Evolutionary conservation across 148 eudicot species (phyloP).

Genomic region (Rheum nobile): DNA sequence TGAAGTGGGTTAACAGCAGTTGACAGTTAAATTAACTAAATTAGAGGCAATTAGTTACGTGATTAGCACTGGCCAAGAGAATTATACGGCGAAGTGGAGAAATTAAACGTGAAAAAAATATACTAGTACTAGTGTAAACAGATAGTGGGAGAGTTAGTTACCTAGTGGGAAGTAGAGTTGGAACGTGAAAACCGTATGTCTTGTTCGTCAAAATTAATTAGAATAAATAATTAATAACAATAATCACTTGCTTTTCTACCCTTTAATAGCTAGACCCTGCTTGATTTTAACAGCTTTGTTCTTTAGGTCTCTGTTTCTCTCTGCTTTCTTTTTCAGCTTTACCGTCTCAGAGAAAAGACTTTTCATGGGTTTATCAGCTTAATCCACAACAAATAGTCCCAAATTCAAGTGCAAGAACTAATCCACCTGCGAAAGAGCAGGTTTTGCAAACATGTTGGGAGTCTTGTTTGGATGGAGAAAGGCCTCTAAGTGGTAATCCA

Average conservation of each 20-base stretch:
- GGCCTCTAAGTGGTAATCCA: slow-evolving; percentile 65
- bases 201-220: background rate
- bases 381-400: background rate
- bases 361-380: background rate
- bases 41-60: background rate
- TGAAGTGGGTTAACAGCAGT: background rate
- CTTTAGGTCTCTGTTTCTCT: background rate
- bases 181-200: background rate
- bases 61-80: background rate
- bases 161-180: background rate
- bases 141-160: slow-evolving; percentile 4
- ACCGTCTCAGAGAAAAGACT: background rate
- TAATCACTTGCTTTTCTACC: background rate
- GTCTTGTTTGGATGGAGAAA: slow-evolving; percentile 73
- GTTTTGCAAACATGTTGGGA: slow-evolving; percentile 36
- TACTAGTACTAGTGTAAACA: background rate
- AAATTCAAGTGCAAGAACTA: background rate
- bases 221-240: background rate
- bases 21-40: background rate
- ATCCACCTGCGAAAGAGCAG: background rate
- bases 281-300: background rate
- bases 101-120: background rate
- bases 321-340: slow-evolving; percentile 1
- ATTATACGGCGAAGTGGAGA: background rate
- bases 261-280: background rate